phyloP scores from a whole-genome alignment of 495 filamentous ascomycete species.

The Aspergillus panamensis region DNA sequence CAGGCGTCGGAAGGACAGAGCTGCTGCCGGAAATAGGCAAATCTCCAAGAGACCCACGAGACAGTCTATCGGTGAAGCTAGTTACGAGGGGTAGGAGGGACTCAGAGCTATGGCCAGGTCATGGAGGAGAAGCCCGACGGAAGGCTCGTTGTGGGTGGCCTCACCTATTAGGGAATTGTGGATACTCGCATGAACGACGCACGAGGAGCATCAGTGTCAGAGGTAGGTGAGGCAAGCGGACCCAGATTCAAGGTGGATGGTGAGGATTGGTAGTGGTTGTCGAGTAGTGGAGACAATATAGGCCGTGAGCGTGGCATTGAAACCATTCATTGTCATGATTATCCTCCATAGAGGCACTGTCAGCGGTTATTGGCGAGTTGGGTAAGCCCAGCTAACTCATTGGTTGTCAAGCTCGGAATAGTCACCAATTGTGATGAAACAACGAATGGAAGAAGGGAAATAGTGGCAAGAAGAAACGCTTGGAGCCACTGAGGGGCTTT shows the following conservation, averaged over 20 bases:
- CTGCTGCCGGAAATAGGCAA: constrained; percentile 14
- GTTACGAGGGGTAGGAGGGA: constrained; percentile 18
- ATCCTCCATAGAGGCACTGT: background rate
- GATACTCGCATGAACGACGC: constrained; percentile 21
- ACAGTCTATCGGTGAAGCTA: constrained; percentile 30
- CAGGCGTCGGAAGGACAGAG: constrained; percentile 13
- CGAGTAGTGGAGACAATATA: constrained; percentile 10
- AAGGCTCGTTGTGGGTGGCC: constrained; percentile 23
- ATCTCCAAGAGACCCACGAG: constrained; percentile 16
- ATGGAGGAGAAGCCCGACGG: constrained; percentile 35
- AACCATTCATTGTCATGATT: constrained; percentile 1
- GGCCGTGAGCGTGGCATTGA: constrained; percentile 15
- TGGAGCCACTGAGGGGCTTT: constrained; percentile 17
- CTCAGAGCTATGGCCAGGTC: constrained; percentile 33
- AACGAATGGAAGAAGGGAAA: constrained; percentile 16
- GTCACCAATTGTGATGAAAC: constrained; percentile 17
- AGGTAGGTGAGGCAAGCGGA: constrained; percentile 24
- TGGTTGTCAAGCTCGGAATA: constrained; percentile 5
- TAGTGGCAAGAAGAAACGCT: constrained; percentile 9
- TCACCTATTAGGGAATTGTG: constrained; percentile 25
- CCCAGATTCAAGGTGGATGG: constrained; percentile 17
- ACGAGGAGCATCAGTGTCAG: constrained; percentile 18
- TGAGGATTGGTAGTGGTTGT: constrained; percentile 16
- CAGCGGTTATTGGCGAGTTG: background rate
- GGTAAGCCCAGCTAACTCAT: background rate